Conservation (phyloP, 495 filamentous ascomycete genomes). For the Extremus antarcticus region DNA sequence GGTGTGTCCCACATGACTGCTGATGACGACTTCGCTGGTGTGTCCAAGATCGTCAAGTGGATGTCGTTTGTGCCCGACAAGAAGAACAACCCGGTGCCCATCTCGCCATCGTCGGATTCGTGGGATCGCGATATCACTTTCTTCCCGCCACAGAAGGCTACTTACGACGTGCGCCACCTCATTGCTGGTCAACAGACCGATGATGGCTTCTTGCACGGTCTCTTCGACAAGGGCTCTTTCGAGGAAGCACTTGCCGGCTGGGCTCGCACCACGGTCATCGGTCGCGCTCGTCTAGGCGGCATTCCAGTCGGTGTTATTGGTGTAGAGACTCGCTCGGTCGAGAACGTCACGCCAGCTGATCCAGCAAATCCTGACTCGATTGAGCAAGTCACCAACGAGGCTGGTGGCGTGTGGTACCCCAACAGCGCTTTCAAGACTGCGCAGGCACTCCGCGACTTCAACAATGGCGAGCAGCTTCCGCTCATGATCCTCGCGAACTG, state of each 20-base stretch:
- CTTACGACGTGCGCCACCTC: conserved; percentile 90
- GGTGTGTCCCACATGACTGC: conserved; percentile 99
- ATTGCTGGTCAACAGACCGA: conserved; percentile 85
- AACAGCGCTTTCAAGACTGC: conserved; percentile 99
- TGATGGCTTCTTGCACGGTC: conserved; percentile 75
- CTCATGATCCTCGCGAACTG: conserved; percentile 99
- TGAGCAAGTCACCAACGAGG: conserved; percentile 85
- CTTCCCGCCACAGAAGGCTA: conserved; percentile 70
- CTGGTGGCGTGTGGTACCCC: conserved; percentile 98
- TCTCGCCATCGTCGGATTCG: conserved; percentile 68
- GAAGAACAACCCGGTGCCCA: conserved; percentile 78
- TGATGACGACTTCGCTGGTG: conserved; percentile 93
- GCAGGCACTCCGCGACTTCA: conserved; percentile 97
- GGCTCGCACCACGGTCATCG: conserved; percentile 93
- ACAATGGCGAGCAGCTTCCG: conserved; percentile 94
- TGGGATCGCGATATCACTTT: conserved; percentile 92
- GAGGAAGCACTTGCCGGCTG: conserved; percentile 93
- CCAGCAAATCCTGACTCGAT: conserved; percentile 97
- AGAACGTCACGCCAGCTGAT: conserved; percentile 96
- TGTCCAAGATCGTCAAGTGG: conserved; percentile 96
- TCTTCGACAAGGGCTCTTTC: conserved; percentile 95
- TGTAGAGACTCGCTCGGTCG: conserved; percentile 88
- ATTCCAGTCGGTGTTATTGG: conserved; percentile 98
- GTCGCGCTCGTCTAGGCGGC: conserved; percentile 90
- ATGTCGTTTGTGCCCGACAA: conserved; percentile 92